Evolutionary conservation across 768 basidiomycete species (phyloP), one percentile per base, ranked within the genome.

Genomic region (Vishniacozyma victoriae): DNA sequence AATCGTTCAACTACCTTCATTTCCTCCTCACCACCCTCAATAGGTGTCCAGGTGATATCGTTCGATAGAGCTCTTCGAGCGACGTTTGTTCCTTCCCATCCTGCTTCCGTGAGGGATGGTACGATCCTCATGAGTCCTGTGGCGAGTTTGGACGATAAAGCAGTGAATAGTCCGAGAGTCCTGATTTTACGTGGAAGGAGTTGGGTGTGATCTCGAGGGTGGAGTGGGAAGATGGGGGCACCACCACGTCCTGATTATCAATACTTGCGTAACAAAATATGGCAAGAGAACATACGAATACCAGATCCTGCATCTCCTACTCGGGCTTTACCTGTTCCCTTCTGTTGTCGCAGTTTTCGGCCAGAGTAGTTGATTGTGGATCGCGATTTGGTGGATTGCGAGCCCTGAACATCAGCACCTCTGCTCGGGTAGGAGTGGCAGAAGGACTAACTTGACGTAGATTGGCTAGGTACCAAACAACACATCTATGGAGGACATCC

Each of bases 101-200:
- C 37, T 13, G 52, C 68, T 44, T 68, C 64, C 26, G 58, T 60
- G 6, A 70, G 50, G 33, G 62, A 50, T n/a, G 63, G 27, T 61
- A 93, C 84, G 44, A 96, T 78, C 40, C 86, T 83, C 13, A 99
- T 75, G 35, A 78, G 73, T 35, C 80, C 78, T 53, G 88, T 84
- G 60, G 79, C 79, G 65, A 93, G 75, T 71, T 90, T 89, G 35
- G 81, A 78, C 57, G 87, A 89, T 37, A 97, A 72, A 2, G 88
- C 91, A 42, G 91, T 84, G 18, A 87, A 80, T 81, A 96, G 83
- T 9, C 92, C 93, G 82, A 96, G 86, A 60, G 87, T 77, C 35
- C 89, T 79, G 57, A 95, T 86, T 73, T 96, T 96, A 55, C 87
- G 80, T n/a, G 87, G 86, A 29, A 99, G 79, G 55, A 87, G 85